Base-by-base conservation (phyloP, 805 yeast genomes). In the Torulaspora indica region DNA sequence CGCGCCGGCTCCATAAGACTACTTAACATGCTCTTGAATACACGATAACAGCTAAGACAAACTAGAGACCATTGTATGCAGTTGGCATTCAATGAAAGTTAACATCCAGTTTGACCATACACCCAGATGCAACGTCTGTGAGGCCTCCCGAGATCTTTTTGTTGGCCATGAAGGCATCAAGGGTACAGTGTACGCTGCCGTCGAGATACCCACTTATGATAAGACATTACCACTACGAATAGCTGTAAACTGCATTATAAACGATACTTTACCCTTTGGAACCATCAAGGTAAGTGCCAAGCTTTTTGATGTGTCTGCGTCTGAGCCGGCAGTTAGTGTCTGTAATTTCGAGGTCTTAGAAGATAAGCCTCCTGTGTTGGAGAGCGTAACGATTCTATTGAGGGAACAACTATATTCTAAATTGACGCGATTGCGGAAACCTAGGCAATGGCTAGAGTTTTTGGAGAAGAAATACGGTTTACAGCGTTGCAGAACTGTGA, bases 391-490 rank as follows among this genome's bases (percentile, higher is more conserved):
- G 1, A 27, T 58, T 9, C 25, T 52, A 7, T 25, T 59, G 6
- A 52, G 51, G 15, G 38, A 44, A 0, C 32, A 42, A 13, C 37
- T 63, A 12, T 62, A 58, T 40, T 54, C 53, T 24, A 57, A 53
- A 18, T 30, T 63, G 9, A 40, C 41, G 28, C 31, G 41, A 13
- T 35, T 57, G 10, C 40, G 49, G 2, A 23, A 46, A 4, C 37
- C 47, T 5, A 30, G 43, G 3, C 57, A 61, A 10, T 45, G 53
- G 20, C 27, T 52, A 9, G 39, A 50, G 15, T 62, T 61, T 32
- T 17, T 63, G 6, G 45, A 43, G 7, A n/a, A 46, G 14, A 63
- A 60, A 38, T 58, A 48, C 34, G 47, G 48, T 7, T 36, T 63
- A 2, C 31, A 35, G 5, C 20, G 48, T 34, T 20, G 22, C 7